phyloP scores from a whole-genome alignment of 257 asterid species.

The Schizonepeta tenuifolia region DNA sequence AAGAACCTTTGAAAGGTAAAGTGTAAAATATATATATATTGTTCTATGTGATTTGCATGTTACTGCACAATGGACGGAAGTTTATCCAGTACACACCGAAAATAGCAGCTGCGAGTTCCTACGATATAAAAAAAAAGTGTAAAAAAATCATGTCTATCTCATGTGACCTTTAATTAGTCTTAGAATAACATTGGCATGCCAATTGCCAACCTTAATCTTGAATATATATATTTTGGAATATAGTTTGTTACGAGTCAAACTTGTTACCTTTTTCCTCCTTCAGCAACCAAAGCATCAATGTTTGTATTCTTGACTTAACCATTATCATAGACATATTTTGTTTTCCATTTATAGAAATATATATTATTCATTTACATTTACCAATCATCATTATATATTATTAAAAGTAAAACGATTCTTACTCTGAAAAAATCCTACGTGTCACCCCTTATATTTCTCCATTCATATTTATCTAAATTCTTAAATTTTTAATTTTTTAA shows the following conservation, averaged over 20 bases:
- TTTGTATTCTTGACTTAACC: neutral
- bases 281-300: constrained; percentile 1
- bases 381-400: neutral
- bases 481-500: no score
- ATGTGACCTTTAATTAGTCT: neutral
- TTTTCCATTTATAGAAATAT: neutral
- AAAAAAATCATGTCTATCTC: constrained; percentile 18
- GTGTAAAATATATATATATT: no score
- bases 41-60: no score
- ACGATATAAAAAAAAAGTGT: no score
- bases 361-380: neutral
- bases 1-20: neutral
- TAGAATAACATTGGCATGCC: constrained; percentile 33
- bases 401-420: no score
- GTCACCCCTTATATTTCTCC: no score
- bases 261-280: neutral
- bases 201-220: constrained; percentile 36
- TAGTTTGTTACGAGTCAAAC: constrained; percentile 10
- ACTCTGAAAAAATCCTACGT: no score
- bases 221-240: neutral
- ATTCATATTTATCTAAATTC: no score
- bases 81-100: no score
- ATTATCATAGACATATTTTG: neutral
- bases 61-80: no score
- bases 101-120: no score